Conservation (phyloP, 2,329 filamentous ascomycete species). For the Graphiopsis chlorocephala region DNA sequence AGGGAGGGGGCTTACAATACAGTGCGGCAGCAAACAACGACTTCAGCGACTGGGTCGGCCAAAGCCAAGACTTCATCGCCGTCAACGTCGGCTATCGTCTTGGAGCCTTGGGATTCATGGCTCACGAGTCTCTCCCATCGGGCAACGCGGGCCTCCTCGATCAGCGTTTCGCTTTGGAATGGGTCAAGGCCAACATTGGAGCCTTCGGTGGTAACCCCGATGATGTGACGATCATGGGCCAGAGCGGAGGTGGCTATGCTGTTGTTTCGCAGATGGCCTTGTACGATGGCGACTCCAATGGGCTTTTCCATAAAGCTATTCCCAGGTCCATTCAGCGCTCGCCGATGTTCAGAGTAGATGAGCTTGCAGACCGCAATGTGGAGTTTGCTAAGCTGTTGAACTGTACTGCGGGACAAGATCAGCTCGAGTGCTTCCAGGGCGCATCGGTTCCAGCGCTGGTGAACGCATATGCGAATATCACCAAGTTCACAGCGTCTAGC, state of each 20-base stretch:
- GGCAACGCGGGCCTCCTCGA: constrained; percentile 45
- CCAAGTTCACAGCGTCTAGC: not conserved
- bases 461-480: constrained; percentile 1
- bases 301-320: constrained; percentile 10
- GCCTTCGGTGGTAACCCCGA: constrained; percentile 38
- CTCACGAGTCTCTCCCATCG: constrained; percentile 47
- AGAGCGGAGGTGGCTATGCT: constrained; percentile 51
- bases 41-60: constrained; percentile 14
- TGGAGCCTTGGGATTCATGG: constrained; percentile 66
- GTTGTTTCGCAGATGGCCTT: constrained; percentile 9
- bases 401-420: not conserved
- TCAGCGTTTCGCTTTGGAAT: constrained; percentile 42
- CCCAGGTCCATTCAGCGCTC: constrained; percentile 4
- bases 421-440: constrained; percentile 4
- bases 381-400: not conserved
- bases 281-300: constrained; percentile 3
- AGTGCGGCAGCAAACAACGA: constrained; percentile 14
- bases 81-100: constrained; percentile 63
- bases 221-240: constrained; percentile 29
- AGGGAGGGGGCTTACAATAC: constrained; percentile 13
- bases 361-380: constrained; percentile 7
- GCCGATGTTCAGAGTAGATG: not conserved
- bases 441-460: constrained; percentile 1
- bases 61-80: constrained; percentile 43
- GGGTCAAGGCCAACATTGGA: constrained; percentile 40